Conservation (phyloP, 371 early-diverging fungal genomes). For the Syncephalastrum contaminatum region DNA sequence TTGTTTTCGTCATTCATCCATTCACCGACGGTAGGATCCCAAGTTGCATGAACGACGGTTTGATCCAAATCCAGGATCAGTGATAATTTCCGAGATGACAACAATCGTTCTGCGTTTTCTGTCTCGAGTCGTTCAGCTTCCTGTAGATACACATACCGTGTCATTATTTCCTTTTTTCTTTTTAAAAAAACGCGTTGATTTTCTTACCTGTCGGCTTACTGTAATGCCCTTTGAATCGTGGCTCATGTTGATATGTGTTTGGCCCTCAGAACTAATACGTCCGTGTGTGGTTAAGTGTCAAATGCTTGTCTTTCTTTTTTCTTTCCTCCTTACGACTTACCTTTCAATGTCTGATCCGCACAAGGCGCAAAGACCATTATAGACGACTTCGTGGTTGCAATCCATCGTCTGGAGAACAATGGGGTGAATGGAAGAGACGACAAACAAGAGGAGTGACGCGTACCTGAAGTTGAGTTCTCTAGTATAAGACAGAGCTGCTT, state of each 20-base stretch:
- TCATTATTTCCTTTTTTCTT: background rate
- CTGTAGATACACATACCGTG: constrained; percentile 29
- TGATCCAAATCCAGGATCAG: constrained; percentile 99
- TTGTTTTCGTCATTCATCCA: constrained; percentile 78
- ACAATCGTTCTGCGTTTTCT: constrained; percentile 67
- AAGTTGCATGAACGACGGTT: constrained; percentile 97
- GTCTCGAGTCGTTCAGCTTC: constrained; percentile 81
- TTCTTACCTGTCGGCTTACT: constrained; percentile 61
- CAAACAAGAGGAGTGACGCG: no score
- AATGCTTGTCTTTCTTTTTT: no score
- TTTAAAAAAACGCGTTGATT: background rate
- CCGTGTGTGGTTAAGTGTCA: background rate
- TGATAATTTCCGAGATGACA: constrained; percentile 74
- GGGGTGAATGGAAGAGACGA: no score
- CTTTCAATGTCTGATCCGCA: constrained; percentile 71
- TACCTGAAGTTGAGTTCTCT: no score
- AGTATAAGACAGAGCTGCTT: no score
- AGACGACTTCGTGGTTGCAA: constrained; percentile 81
- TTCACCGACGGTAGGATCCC: constrained; percentile 74
- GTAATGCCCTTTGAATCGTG: constrained; percentile 75
- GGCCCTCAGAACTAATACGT: constrained; percentile 13
- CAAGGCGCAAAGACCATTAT: constrained; percentile 79
- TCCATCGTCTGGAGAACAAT: background rate
- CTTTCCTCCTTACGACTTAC: constrained; percentile 21
- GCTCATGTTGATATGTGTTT: constrained; percentile 68